phyloP scores from a whole-genome alignment of 2,329 filamentous ascomycete species.

The Phyllosticta capitalensis region DNA sequence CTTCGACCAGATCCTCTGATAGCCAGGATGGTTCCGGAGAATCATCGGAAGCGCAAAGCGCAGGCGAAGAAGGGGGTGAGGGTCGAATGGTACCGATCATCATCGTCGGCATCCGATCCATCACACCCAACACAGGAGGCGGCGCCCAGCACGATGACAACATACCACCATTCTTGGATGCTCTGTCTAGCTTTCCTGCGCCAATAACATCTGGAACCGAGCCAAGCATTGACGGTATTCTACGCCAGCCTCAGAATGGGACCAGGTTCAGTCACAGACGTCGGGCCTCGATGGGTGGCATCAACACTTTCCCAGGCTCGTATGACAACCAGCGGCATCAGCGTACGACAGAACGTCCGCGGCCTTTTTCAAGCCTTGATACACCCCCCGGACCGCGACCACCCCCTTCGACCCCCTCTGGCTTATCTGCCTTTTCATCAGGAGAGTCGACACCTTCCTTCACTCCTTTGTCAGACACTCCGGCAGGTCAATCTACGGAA shows the following conservation, averaged over 20 bases:
- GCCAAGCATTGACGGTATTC: constrained; percentile 40
- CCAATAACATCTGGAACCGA: constrained; percentile 37
- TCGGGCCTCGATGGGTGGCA: constrained; percentile 44
- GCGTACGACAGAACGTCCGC: constrained; percentile 32
- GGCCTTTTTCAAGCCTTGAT: constrained; percentile 38
- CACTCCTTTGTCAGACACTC: constrained; percentile 25
- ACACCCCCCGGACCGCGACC: constrained; percentile 50
- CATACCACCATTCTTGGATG: constrained; percentile 41
- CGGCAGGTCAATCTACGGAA: constrained; percentile 22
- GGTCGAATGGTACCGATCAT: constrained; percentile 59
- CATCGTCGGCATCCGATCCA: constrained; percentile 59
- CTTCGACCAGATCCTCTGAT: constrained; percentile 11
- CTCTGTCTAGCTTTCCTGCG: constrained; percentile 40
- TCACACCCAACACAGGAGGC: constrained; percentile 42
- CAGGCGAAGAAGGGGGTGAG: constrained; percentile 34
- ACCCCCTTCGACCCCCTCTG: constrained; percentile 53
- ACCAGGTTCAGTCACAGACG: constrained; percentile 46
- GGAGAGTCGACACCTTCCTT: constrained; percentile 35
- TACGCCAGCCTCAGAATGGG: constrained; percentile 45
- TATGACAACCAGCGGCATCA: constrained; percentile 47
- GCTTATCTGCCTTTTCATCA: constrained; percentile 45
- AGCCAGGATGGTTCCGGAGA: constrained; percentile 19
- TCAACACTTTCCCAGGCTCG: constrained; percentile 38
- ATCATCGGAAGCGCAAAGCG: constrained; percentile 14
- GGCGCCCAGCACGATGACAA: constrained; percentile 32